A percentile compares a stretch with the other conserved stretches of the same genome.
Conservation (phyloP, 257 asterid species). For the Salvia hispanica region DNA sequence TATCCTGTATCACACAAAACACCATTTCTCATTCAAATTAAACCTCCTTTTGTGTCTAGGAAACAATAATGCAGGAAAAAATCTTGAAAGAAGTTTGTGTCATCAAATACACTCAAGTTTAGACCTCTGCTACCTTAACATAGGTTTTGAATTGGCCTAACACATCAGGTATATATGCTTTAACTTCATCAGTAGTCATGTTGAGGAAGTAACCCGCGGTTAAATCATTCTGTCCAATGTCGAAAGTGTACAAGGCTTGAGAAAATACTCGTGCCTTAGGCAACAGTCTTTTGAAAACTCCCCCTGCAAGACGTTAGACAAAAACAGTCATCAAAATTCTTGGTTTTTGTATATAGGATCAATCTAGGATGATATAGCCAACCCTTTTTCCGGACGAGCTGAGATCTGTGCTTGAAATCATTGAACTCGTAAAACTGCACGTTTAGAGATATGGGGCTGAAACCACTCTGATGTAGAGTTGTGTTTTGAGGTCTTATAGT, state of each 20-base stretch:
- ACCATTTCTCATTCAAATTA: neutral
- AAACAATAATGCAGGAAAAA: neutral
- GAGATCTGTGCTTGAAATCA: slow-evolving; percentile 72
- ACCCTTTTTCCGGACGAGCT: slow-evolving; percentile 53
- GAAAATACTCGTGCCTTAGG: slow-evolving; percentile 55
- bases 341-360: neutral
- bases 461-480: slow-evolving; percentile 71
- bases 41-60: neutral
- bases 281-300: slow-evolving; percentile 48
- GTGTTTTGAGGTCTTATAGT: slow-evolving; percentile 83
- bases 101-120: neutral
- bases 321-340: neutral
- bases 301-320: slow-evolving; percentile 39
- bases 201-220: slow-evolving; percentile 75
- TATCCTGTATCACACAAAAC: slow-evolving; percentile 38
- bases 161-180: slow-evolving; percentile 68
- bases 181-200: slow-evolving; percentile 73
- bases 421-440: slow-evolving; percentile 59
- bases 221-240: slow-evolving; percentile 87
- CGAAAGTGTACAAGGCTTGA: slow-evolving; percentile 71
- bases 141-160: slow-evolving; percentile 61
- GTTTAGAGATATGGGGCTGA: slow-evolving; percentile 76
- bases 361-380: neutral
- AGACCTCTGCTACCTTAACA: slow-evolving; percentile 50
- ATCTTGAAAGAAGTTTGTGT: neutral